phyloP scores from a whole-genome alignment of 2,329 filamentous ascomycete species.

The Tolypocladium inflatum region DNA sequence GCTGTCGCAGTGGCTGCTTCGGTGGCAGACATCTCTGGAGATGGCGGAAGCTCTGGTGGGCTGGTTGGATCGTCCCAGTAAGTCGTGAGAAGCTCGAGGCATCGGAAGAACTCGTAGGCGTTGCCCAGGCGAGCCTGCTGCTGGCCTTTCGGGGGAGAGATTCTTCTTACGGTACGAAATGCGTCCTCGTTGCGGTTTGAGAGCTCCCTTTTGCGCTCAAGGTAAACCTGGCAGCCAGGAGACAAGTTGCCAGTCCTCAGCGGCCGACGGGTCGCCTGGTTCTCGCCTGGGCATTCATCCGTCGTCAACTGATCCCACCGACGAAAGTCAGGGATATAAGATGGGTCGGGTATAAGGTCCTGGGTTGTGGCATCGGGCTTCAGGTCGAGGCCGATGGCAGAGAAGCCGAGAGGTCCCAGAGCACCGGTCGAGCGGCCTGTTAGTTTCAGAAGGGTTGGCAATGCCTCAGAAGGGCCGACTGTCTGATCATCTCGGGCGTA shows the following conservation, averaged over 20 bases:
- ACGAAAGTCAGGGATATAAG: slow-evolving; percentile 42
- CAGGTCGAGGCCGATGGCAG: slow-evolving; percentile 48
- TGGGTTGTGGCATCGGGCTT: slow-evolving; percentile 36
- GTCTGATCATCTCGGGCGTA: slow-evolving; percentile 20
- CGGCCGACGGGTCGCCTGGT: slow-evolving; percentile 35
- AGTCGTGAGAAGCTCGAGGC: slow-evolving; percentile 46
- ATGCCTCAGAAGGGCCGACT: slow-evolving; percentile 21
- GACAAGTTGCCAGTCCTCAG: slow-evolving; percentile 45
- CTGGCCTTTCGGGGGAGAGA: slow-evolving; percentile 44
- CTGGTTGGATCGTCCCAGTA: slow-evolving; percentile 55
- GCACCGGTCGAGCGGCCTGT: slow-evolving; percentile 37
- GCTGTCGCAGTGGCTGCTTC: slow-evolving; percentile 9
- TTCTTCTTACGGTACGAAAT: slow-evolving; percentile 50
- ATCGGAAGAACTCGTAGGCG: slow-evolving; percentile 56
- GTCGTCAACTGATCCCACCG: slow-evolving; percentile 39
- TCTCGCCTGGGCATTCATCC: slow-evolving; percentile 39
- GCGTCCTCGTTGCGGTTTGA: slow-evolving; percentile 46
- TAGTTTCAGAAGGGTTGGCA: slow-evolving; percentile 42
- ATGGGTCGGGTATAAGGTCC: slow-evolving; percentile 44
- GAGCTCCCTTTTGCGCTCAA: slow-evolving; percentile 50
- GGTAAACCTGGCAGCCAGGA: slow-evolving; percentile 47
- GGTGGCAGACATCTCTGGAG: slow-evolving; percentile 18
- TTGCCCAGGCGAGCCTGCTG: slow-evolving; percentile 48
- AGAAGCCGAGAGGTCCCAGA: slow-evolving; percentile 36
- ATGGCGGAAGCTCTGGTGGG: slow-evolving; percentile 18